Percentiles rank a stretch among this genome's conserved stretches.
phyloP scores from a whole-genome alignment of 2,329 filamentous ascomycete genomes.

The Fusarium redolens region DNA sequence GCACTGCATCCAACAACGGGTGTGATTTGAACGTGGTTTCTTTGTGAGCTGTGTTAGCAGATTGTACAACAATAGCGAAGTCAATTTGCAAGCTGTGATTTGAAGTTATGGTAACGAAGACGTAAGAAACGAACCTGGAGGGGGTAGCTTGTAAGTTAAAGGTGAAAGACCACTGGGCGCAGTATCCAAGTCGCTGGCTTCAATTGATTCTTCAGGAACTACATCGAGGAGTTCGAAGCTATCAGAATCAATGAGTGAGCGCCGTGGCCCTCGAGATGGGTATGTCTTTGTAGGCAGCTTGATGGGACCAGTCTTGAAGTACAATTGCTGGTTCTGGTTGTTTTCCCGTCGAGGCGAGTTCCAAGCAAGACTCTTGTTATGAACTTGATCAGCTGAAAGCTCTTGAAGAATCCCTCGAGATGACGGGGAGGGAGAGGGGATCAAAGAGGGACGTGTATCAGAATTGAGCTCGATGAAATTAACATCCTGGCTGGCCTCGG shows the following conservation, averaged over 20 bases:
- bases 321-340: conserved; percentile 1
- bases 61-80: not conserved
- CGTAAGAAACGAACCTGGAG: conserved; percentile 32
- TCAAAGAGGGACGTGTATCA: conserved; percentile 26
- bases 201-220: conserved; percentile 47
- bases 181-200: conserved; percentile 12
- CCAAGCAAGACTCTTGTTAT: conserved; percentile 40
- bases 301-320: conserved; percentile 22
- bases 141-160: not conserved
- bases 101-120: not conserved
- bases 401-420: conserved; percentile 44
- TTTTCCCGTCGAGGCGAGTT: conserved; percentile 10
- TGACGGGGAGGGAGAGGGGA: conserved; percentile 30
- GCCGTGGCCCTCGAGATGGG: conserved; percentile 44
- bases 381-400: conserved; percentile 40
- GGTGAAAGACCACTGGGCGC: conserved; percentile 1
- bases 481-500: conserved; percentile 30
- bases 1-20: conserved; percentile 42
- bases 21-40: conserved; percentile 26
- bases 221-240: conserved; percentile 50
- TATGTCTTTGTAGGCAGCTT: conserved; percentile 19
- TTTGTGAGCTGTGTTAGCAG: conserved; percentile 31
- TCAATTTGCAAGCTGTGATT: not conserved
- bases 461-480: conserved; percentile 31
- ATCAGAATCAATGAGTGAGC: conserved; percentile 47